A percentile compares a stretch with the other conserved stretches of the same genome.
Evolutionary conservation across 495 filamentous ascomycete species (phyloP).

Genomic region (Hyaloscypha bicolor): DNA sequence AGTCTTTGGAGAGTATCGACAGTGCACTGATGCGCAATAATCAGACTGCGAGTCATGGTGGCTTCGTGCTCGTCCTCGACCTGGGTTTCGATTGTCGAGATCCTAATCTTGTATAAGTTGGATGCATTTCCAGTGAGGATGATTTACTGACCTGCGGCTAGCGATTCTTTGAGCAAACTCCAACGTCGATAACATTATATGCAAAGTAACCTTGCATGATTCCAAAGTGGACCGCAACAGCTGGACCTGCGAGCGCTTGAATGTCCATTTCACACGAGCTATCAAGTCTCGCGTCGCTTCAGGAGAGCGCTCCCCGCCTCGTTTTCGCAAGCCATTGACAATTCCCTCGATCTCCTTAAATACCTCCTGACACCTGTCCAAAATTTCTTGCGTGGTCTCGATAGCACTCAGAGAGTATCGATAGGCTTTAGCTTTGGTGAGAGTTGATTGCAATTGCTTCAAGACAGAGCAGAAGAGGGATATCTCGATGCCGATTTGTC

Average conservation of each 20-base stretch:
- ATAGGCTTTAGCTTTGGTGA: conserved; percentile 58
- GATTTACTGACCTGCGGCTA: conserved; percentile 16
- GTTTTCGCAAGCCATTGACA: conserved; percentile 4
- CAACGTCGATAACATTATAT: conserved; percentile 21
- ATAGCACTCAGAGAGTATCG: conserved; percentile 34
- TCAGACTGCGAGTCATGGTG: conserved; percentile 13
- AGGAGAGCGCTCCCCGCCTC: neutral
- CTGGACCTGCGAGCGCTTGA: conserved; percentile 23
- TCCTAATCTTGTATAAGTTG: conserved; percentile 5
- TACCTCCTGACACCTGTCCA: conserved; percentile 41
- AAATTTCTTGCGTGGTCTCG: conserved; percentile 38
- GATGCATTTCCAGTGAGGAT: neutral
- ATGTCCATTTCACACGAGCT: conserved; percentile 20
- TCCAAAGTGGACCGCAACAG: conserved; percentile 13
- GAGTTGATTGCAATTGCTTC: conserved; percentile 46
- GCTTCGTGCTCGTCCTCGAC: conserved; percentile 17
- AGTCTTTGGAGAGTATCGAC: conserved; percentile 11
- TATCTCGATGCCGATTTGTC: conserved; percentile 41
- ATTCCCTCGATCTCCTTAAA: conserved; percentile 37
- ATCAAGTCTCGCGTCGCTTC: conserved; percentile 1
- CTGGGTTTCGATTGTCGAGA: conserved; percentile 15
- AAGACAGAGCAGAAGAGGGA: conserved; percentile 21
- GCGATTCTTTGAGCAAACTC: conserved; percentile 20
- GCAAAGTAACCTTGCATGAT: conserved; percentile 20
- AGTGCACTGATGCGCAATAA: conserved; percentile 21